Conservation (phyloP, 2,329 filamentous ascomycete species). For the Epichloe elymi region DNA sequence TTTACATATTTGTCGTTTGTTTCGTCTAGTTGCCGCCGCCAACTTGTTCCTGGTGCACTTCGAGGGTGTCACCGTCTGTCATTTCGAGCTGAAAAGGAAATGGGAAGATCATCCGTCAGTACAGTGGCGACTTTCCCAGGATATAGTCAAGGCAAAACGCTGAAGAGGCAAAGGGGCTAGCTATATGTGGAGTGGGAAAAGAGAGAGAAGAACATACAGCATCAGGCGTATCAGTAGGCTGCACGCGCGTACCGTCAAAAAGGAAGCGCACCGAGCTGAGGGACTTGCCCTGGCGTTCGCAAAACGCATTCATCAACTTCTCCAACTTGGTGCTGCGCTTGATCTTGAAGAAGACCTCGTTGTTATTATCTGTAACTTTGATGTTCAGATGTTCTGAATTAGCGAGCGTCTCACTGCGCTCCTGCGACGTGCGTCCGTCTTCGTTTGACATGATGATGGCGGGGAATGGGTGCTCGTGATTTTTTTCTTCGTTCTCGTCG, state of each 20-base stretch:
- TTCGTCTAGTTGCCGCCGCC: conserved; percentile 43
- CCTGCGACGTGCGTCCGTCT: conserved; percentile 34
- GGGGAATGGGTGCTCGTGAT: neutral
- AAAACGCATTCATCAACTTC: conserved; percentile 98
- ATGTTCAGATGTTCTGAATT: conserved; percentile 86
- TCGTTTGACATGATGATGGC: conserved; percentile 29
- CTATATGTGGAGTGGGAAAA: neutral
- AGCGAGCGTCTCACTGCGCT: conserved; percentile 28
- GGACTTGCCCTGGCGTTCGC: conserved; percentile 87
- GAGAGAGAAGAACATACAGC: conserved; percentile 48
- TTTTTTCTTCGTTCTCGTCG: neutral
- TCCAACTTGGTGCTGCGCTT: conserved; percentile 92
- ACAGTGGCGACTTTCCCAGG: neutral
- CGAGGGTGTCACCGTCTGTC: conserved; percentile 87
- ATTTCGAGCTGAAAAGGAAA: conserved; percentile 64
- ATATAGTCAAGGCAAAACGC: neutral
- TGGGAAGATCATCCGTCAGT: neutral
- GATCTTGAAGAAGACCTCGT: conserved; percentile 99
- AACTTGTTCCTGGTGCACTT: conserved; percentile 97
- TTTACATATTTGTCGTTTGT: neutral
- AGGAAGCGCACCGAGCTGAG: conserved; percentile 78
- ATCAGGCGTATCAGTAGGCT: conserved; percentile 80
- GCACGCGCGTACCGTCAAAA: conserved; percentile 89
- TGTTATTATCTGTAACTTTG: conserved; percentile 98
- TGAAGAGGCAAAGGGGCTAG: neutral